Percentiles rank a stretch among this genome's conserved stretches.
Evolutionary conservation across 148 eudicot species (phyloP).

Genomic region (Pharnaceum exiguum): DNA sequence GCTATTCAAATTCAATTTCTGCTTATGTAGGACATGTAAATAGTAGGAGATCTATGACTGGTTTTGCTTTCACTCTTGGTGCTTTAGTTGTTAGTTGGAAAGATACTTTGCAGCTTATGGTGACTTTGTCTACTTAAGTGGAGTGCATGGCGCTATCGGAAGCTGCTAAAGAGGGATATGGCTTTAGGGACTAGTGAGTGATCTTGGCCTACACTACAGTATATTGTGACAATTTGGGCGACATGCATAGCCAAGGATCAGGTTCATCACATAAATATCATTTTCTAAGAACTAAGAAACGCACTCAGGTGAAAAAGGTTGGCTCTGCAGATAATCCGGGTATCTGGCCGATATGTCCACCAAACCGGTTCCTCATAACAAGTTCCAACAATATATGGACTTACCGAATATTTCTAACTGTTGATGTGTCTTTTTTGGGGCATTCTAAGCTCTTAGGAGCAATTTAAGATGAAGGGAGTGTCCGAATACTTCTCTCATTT

Average conservation of each 20-base stretch:
- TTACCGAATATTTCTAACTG: constrained; percentile 2
- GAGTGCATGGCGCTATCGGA: too few species aligned
- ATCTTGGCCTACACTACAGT: constrained; percentile 2
- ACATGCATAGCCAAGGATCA: constrained; percentile 15
- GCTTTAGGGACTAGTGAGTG: background rate
- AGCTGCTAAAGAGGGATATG: too few species aligned
- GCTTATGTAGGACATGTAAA: background rate
- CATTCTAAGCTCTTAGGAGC: too few species aligned
- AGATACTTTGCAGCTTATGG: background rate
- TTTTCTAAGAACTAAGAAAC: constrained; percentile 5
- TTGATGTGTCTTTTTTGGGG: background rate
- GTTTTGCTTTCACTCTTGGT: constrained; percentile 1
- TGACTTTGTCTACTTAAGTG: too few species aligned
- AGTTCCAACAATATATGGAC: too few species aligned
- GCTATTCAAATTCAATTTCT: too few species aligned
- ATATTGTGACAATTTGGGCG: constrained; percentile 8
- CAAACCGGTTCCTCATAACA: background rate
- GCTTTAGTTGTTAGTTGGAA: background rate
- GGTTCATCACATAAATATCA: constrained; percentile 19
- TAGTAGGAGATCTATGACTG: background rate
- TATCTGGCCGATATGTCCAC: constrained; percentile 13
- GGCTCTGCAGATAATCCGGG: background rate
- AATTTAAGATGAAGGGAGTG: too few species aligned
- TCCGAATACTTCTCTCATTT: too few species aligned
- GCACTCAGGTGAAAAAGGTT: constrained; percentile 3